Percentiles rank a stretch among this genome's conserved stretches.
Evolutionary conservation across 139 green algal genomes (phyloP).

Genomic region (Mesotaenium endlicherianum): DNA sequence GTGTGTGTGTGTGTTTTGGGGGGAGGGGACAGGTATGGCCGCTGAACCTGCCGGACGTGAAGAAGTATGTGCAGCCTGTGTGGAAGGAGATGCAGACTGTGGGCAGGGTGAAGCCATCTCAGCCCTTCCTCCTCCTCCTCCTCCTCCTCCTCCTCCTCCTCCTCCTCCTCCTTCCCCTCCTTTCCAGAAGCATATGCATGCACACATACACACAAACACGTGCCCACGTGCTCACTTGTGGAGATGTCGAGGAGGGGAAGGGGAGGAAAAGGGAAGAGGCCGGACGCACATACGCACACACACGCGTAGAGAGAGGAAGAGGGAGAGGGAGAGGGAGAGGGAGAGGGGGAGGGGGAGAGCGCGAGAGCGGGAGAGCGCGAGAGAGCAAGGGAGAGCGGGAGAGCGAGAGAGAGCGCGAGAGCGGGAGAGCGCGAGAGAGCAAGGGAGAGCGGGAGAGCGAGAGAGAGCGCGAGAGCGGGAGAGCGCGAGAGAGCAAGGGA

Average conservation of each 20-base stretch:
- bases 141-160: conserved; percentile 10
- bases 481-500: background rate
- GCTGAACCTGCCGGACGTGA: too few relatives aligned
- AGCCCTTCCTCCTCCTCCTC: conserved; percentile 10
- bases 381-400: background rate
- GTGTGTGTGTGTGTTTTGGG: too few relatives aligned
- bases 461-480: background rate
- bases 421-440: background rate
- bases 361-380: background rate
- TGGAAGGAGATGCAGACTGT: too few relatives aligned
- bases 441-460: background rate
- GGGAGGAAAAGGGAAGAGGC: background rate
- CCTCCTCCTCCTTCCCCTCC: background rate
- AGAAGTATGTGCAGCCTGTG: too few relatives aligned
- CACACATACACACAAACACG: too few relatives aligned
- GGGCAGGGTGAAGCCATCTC: too few relatives aligned
- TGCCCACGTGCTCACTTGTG: background rate
- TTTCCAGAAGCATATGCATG: too few relatives aligned
- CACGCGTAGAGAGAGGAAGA: background rate
- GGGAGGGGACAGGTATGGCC: too few relatives aligned
- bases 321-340: background rate
- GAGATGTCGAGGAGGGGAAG: background rate
- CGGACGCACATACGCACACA: background rate
- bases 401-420: background rate
- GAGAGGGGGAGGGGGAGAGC: background rate